phyloP scores from a whole-genome alignment of 257 asterid genomes.

The Lavandula angustifolia region DNA sequence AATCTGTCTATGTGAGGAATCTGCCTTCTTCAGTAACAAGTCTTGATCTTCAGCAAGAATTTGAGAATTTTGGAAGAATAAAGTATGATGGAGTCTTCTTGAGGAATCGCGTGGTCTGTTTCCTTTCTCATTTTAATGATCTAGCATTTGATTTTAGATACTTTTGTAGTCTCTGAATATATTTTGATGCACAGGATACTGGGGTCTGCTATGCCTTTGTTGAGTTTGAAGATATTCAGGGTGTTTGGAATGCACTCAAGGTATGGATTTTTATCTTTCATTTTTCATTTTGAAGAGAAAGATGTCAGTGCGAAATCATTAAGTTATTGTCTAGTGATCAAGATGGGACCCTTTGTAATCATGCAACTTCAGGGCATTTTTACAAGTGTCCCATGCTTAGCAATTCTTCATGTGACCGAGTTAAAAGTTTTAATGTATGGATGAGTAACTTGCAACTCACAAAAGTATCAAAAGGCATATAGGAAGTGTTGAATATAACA shows the following conservation, averaged over 20 bases:
- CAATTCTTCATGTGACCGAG: slow-evolving; percentile 2
- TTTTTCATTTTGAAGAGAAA: not conserved
- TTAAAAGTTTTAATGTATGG: not conserved
- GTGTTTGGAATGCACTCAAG: slow-evolving; percentile 79
- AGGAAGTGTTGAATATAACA: not conserved
- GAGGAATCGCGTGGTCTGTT: slow-evolving; percentile 62
- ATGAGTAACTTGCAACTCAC: slow-evolving; percentile 9
- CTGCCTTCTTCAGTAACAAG: slow-evolving; percentile 63
- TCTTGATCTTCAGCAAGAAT: slow-evolving; percentile 67
- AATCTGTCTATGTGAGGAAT: slow-evolving; percentile 80
- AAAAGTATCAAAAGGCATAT: not conserved
- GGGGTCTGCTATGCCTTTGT: slow-evolving; percentile 87
- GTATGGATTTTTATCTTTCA: slow-evolving; percentile 23
- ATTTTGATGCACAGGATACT: slow-evolving; percentile 56
- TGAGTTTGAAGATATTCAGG: slow-evolving; percentile 74
- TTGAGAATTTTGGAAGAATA: slow-evolving; percentile 64
- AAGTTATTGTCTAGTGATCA: not conserved
- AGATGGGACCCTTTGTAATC: not conserved
- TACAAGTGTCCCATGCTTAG: slow-evolving; percentile 6
- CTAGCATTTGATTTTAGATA: slow-evolving; percentile 2
- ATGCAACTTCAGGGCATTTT: slow-evolving; percentile 8
- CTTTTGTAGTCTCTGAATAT: slow-evolving; percentile 32
- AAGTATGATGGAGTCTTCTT: slow-evolving; percentile 77
- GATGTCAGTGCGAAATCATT: not conserved
- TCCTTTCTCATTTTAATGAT: slow-evolving; percentile 19